Evolutionary conservation across 2,329 filamentous ascomycete species (phyloP).

Genomic region (Talaromyces sp.): DNA sequence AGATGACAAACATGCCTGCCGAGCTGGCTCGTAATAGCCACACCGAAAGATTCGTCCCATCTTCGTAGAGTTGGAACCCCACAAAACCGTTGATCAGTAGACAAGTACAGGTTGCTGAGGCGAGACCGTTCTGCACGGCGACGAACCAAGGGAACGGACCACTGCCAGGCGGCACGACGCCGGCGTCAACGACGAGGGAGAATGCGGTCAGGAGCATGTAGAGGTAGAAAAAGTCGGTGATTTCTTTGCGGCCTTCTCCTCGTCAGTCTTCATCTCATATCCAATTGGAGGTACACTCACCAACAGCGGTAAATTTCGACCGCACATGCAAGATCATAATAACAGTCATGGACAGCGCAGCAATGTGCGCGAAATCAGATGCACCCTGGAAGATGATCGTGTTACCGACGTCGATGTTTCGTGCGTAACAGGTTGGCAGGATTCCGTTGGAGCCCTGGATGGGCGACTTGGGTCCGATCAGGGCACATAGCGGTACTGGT

Average conservation of each 20-base stretch:
- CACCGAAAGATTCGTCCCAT: slow-evolving; percentile 86
- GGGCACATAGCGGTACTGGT: slow-evolving; percentile 79
- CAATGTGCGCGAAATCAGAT: slow-evolving; percentile 86
- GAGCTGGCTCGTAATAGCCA: slow-evolving; percentile 85
- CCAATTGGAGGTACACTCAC: slow-evolving; percentile 49
- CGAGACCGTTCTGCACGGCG: slow-evolving; percentile 77
- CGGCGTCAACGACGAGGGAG: slow-evolving; percentile 87
- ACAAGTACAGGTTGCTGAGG: slow-evolving; percentile 81
- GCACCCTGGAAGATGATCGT: slow-evolving; percentile 97
- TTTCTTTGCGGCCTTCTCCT: slow-evolving; percentile 60
- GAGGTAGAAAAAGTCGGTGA: slow-evolving; percentile 92
- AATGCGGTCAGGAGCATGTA: slow-evolving; percentile 87
- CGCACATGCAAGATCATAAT: slow-evolving; percentile 97
- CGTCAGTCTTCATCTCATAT: slow-evolving; percentile 9
- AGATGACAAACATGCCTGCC: slow-evolving; percentile 76
- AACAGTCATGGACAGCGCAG: slow-evolving; percentile 85
- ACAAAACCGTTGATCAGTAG: slow-evolving; percentile 97
- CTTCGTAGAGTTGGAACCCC: slow-evolving; percentile 96
- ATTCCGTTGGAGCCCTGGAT: slow-evolving; percentile 73
- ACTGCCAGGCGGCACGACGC: slow-evolving; percentile 81
- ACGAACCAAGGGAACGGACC: slow-evolving; percentile 86
- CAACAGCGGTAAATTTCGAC: slow-evolving; percentile 96
- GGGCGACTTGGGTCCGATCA: slow-evolving; percentile 64
- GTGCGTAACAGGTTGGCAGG: slow-evolving; percentile 85
- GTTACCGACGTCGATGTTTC: slow-evolving; percentile 93